Evolutionary conservation across 1,139 yeast genomes (phyloP), one percentile per base, ranked within the genome.

Genomic region (Hemisphaericaspora xylofermentans): DNA sequence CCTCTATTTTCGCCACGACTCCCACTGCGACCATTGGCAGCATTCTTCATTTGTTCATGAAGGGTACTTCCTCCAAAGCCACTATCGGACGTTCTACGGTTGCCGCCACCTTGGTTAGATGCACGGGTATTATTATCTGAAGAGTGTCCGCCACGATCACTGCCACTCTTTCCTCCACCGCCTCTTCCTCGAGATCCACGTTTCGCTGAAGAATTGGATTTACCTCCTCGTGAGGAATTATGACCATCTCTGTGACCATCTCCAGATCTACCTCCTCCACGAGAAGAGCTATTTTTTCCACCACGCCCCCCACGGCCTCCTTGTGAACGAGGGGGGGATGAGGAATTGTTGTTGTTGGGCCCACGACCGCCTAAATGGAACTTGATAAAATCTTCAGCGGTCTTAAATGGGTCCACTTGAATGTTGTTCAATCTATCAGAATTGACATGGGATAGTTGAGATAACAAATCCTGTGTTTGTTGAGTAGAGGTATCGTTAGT

Each of bases 241-340:
- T 28, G 29, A 18, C 24, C 17, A n/a, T 26, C 40, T 25, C 32
- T 31, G 13, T 33, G 18, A 7, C 36, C 33, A 18, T 28, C 36
- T n/a, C 29, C 29, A 13, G n/a, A 9, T 16, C 14, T 13, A 19
- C 38, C 33, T 18, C 33, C 24, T 10, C 30, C 15, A 24, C 14
- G 22, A 22, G 15, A 19, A 18, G 7, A 10, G 22, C 27, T n/a
- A 4, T 24, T 15, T 26, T 26, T 26, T 14, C 29, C 29, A 5
- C 29, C 29, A 13, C 29, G 29, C 10, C 27, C 27, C 10, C 27
- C 27, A 9, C 24, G 24, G 9, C 24, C 24, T 21, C 24, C 24
- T 9, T 21, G 24, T 9, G 24, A 21, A 9, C 24, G 24, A 25
- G 13, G n/a, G 10, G 27, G 6, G 6, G 6, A n/a, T 25, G 27